Conservation (phyloP, 345 rosid genomes). For the Euphorbia peplus region DNA sequence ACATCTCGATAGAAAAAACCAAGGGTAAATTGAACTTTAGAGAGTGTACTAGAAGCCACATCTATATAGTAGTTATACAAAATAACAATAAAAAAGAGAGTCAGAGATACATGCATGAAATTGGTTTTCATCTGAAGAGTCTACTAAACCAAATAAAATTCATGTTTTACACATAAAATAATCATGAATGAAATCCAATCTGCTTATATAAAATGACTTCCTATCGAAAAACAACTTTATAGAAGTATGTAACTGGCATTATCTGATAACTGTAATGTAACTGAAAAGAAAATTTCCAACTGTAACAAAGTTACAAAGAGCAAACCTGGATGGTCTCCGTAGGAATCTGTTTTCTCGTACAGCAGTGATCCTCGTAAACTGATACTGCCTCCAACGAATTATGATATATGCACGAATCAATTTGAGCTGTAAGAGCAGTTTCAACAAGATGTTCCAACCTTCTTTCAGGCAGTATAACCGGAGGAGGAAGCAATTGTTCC, state of each 20-base stretch:
- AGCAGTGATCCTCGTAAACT: constrained; percentile 68
- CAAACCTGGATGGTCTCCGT: constrained; percentile 75
- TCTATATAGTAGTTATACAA: neutral
- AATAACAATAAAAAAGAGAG: neutral
- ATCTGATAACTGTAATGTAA: neutral
- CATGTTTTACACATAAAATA: neutral
- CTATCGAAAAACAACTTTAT: neutral
- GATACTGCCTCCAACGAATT: constrained; percentile 55
- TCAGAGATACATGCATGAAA: neutral
- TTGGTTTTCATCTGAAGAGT: neutral
- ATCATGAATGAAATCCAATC: neutral
- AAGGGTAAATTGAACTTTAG: neutral
- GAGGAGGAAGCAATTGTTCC: constrained; percentile 58
- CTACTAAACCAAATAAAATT: neutral
- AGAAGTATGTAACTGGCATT: too few relatives aligned
- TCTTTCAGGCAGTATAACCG: constrained; percentile 52
- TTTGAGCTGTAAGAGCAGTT: constrained; percentile 50
- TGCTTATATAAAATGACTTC: neutral
- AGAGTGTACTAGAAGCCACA: neutral
- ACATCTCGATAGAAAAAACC: neutral
- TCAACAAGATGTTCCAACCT: constrained; percentile 75
- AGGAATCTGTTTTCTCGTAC: constrained; percentile 76
- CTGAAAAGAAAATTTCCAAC: constrained; percentile 1
- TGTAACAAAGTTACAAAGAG: constrained; percentile 25
- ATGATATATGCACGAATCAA: constrained; percentile 71